These are phyloP conservation scores for Trametes elegans DNA, from an alignment of 768 basidiomycete genomes.

Conservation along the genomic window DNA sequence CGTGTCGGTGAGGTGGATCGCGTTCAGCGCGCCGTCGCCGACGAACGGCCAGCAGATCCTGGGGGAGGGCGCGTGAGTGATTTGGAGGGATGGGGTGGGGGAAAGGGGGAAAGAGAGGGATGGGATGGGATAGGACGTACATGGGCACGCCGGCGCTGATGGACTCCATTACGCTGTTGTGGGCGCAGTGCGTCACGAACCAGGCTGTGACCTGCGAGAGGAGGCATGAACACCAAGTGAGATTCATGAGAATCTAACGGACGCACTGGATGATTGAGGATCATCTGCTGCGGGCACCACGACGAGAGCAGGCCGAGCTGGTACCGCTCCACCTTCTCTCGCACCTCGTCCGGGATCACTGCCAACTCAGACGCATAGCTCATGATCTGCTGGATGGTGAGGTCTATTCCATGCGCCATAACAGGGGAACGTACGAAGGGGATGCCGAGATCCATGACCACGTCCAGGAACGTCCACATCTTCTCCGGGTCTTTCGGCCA, in stretches of 20 bases:
- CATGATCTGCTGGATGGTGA: conserved; percentile 13
- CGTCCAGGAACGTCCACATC: conserved; percentile 22
- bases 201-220: conserved; percentile 11
- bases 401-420: neutral
- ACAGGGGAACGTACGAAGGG: conserved; percentile 17
- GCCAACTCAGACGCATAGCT: conserved; percentile 16
- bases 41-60: conserved; percentile 31
- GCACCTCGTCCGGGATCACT: conserved; percentile 8
- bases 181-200: conserved; percentile 19
- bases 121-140: conserved; percentile 7
- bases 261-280: conserved; percentile 22
- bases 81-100: neutral
- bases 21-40: conserved; percentile 25
- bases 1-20: conserved; percentile 21
- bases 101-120: neutral
- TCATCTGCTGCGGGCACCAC: conserved; percentile 25
- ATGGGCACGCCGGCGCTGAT: conserved; percentile 22
- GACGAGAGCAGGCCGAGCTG: conserved; percentile 19
- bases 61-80: neutral
- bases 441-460: conserved; percentile 16
- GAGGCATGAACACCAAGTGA: neutral
- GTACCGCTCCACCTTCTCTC: conserved; percentile 11
- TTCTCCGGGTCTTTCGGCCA: conserved; percentile 22
- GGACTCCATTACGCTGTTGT: conserved; percentile 22
- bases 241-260: neutral